Evolutionary conservation across 1,139 yeast genomes (phyloP).

Genomic region (Debaryomyces psychrophilus): DNA sequence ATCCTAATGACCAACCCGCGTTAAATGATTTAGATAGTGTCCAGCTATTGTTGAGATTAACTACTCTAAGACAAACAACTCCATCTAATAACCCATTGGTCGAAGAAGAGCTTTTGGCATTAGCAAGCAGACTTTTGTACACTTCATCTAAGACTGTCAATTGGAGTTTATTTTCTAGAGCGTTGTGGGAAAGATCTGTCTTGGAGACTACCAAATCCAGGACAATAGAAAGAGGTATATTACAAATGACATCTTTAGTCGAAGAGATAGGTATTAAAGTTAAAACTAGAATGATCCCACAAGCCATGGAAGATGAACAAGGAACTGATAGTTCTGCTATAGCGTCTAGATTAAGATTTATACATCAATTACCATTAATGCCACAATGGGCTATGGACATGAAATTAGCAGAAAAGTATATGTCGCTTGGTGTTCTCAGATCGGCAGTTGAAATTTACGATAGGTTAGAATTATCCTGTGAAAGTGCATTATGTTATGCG

Average conservation of each 20-base stretch:
- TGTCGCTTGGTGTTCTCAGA: constrained; percentile 82
- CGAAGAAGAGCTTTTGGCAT: constrained; percentile 79
- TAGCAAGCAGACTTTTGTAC: constrained; percentile 71
- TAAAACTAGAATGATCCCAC: constrained; percentile 62
- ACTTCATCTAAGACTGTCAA: constrained; percentile 52
- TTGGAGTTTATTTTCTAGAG: constrained; percentile 81
- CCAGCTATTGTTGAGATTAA: constrained; percentile 69
- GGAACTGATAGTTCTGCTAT: constrained; percentile 33
- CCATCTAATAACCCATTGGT: constrained; percentile 73
- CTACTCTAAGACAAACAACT: constrained; percentile 66
- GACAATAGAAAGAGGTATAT: constrained; percentile 90
- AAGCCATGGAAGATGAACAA: constrained; percentile 35
- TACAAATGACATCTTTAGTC: constrained; percentile 90
- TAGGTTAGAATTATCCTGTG: constrained; percentile 73
- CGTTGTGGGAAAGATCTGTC: constrained; percentile 88
- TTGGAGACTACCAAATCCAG: constrained; percentile 80
- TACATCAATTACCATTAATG: constrained; percentile 74
- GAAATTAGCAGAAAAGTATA: constrained; percentile 80
- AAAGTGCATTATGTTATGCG: constrained; percentile 89
- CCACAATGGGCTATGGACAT: constrained; percentile 90
- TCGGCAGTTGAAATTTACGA: constrained; percentile 92
- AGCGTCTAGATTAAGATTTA: constrained; percentile 62
- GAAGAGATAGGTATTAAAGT: constrained; percentile 84
- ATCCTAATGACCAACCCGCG: constrained; percentile 82
- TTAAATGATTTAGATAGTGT: constrained; percentile 71